Evolutionary conservation across 495 filamentous ascomycete species (phyloP), one percentile per base, ranked within the genome.

Genomic region (Niebla homalea): DNA sequence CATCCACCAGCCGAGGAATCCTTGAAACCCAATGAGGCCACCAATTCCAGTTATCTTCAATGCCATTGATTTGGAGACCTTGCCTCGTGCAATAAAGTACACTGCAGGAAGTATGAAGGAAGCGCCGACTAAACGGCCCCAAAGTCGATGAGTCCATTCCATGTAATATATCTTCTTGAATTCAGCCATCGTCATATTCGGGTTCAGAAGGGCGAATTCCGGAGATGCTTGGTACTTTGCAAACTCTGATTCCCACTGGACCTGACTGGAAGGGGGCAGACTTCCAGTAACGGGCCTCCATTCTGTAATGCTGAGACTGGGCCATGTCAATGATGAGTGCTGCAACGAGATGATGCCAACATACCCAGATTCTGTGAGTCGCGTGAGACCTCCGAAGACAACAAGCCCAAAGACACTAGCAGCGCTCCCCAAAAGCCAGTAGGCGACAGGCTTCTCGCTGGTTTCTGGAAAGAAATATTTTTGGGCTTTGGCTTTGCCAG

Each of bases 81-180:
- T 79, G 50, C 85, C 80, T 23, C 82, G 80, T 10, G 84, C 79
- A 55, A 96, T 75, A 59, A 97, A 94, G 74, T 94, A 96, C 16
- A 84, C 57, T 19, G 89, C 83, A 1, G 92, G 92, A 15, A 94
- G 60, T 19, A 93, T 79, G 61, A 96, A 96, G 16, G 87, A 84
- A 36, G 97, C 60, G 22, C 93, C 92, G 36, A 98, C 82, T 47
- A 94, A 72, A 42, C 92, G 79, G n/a, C 93, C 92, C 88, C 92
- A 96, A 39, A 95, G 76, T 16, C 92, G 79, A 67, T 98, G 92
- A 4, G 83, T 80, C 93, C 93, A 98, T 74, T 98, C 92, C 93
- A 98, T 97, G 65, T 82, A 97, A 74, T 97, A 97, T 53, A 98
- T 98, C 64, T 87, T 84, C 65, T 97, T 95, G 70, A 95, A 98